Evolutionary conservation across 1,284 basidiomycete species (phyloP), one percentile per base, ranked within the genome.

Genomic region (Melanopsichium pennsylvanicum): DNA sequence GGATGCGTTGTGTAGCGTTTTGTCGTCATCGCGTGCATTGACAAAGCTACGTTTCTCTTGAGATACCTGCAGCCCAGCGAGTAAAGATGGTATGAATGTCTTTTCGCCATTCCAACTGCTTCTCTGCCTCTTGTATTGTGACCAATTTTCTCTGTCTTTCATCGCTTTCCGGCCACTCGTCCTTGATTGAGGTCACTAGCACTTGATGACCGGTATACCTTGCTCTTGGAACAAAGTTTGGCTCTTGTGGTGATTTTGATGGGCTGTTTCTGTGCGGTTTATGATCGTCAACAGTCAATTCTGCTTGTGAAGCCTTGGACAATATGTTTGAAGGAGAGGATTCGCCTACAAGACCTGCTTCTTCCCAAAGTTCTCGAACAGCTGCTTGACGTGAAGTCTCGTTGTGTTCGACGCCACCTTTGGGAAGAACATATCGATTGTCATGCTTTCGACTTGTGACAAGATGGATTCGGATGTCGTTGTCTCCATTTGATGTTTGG

Each of bases 361-460:
- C 78, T 47, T 80, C 78, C 68, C 70, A 75, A 6, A 79, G 39
- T 52, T 80, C 78, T 19, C 78, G 47, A 5, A 58, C 27, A 2
- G 78, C 78, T 12, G 76, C 74, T 38, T 61, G 46, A 9, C 67
- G 56, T 4, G 59, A 61, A 15, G 22, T 23, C 49, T 79, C 78
- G 29, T 72, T 73, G 12, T 38, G 10, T 32, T 79, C 75, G n/a
- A 79, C 52, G 3, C 78, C 78, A 23, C 78, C 78, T 48, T 80
- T 80, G 23, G 78, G 78, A 13, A 80, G 54, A 1, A 80, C 77
- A 21, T 21, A 79, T 2, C 45, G 47, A 18, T 55, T 39, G 19
- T 51, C 39, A 29, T 80, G 78, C 50, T 80, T 80, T 15, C 77
- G 60, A 12, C 75, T 78, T 2, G 72, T 50, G 2, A 80, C 78